Evolutionary conservation across 306 rosid species (phyloP), one percentile per base, ranked within the genome.

Genomic region (Inga leiocalycina): DNA sequence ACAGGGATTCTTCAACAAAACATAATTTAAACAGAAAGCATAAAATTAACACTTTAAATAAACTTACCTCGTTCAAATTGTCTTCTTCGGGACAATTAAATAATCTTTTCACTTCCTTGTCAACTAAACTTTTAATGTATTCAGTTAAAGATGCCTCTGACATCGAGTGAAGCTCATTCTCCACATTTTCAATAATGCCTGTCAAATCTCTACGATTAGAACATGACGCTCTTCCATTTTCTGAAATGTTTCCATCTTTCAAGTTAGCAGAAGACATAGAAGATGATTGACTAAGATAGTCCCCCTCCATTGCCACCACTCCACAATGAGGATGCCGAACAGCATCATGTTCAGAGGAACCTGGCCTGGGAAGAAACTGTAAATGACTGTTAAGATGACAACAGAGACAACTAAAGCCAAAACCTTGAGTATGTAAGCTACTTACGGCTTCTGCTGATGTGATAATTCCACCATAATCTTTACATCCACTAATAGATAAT

Each of bases 101-200:
- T 81, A 85, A 74, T 68, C 86, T 86, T 74, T 67, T 74, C 72
- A 89, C 92, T 85, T 96, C 98, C 72, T 78, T 91, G 76, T 87
- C 85, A 51, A 94, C 78, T 65, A 89, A 74, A 80, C 80, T 74
- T 80, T 71, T 85, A 79, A 91, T 61, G 74, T 87, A 90, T 51
- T 84, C 90, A 10, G 81, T 76, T 83, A 94, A 77, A 65, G 94
- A 89, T 72, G 44, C 69, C 88, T 80, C 88, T 6, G 92, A 88
- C 88, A 94, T 92, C 75, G 74, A 77, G 76, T 94, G 92, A 79
- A 96, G 98, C 86, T 92, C 90, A 24, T 86, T 79, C 86, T 92
- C 97, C 81, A 94, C 89, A 73, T 79, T 77, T 81, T 92, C 86
- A 76, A 91, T 57, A 66, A 91, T 88, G 80, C 78, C 78, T 54